Percentiles rank a stretch among this genome's conserved stretches.
Evolutionary conservation across 2,329 filamentous ascomycete species (phyloP).

Genomic region (Blumeriella jaapii): DNA sequence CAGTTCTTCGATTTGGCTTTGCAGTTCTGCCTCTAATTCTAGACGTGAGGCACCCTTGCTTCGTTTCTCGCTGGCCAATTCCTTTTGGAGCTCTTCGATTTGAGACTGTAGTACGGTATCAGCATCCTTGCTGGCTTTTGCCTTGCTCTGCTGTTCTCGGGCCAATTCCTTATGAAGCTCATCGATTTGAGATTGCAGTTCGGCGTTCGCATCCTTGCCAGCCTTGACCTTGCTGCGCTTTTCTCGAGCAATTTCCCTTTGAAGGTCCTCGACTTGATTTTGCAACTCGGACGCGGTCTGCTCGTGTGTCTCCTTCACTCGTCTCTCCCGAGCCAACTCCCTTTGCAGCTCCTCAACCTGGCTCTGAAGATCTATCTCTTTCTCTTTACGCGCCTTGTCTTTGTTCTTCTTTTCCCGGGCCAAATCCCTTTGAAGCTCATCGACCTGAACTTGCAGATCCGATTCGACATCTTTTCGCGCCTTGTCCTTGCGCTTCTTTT

Average conservation of each 20-base stretch:
- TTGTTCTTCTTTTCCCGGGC: constrained; percentile 30
- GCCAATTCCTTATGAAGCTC: constrained; percentile 26
- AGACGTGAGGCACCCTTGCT: constrained; percentile 15
- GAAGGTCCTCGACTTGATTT: constrained; percentile 29
- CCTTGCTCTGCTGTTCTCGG: constrained; percentile 33
- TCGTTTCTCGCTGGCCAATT: constrained; percentile 30
- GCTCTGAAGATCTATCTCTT: constrained; percentile 24
- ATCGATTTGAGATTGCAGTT: constrained; percentile 26
- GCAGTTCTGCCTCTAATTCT: constrained; percentile 27
- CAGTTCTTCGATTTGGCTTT: constrained; percentile 31
- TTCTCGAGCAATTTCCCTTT: constrained; percentile 30
- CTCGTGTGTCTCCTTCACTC: constrained; percentile 29
- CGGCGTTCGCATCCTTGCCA: constrained; percentile 19
- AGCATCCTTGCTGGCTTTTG: constrained; percentile 26
- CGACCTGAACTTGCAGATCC: constrained; percentile 31
- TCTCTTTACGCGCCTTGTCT: constrained; percentile 19
- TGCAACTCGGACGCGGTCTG: constrained; percentile 28
- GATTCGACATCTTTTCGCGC: constrained; percentile 25
- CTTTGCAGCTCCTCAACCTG: constrained; percentile 26
- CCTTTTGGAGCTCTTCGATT: constrained; percentile 28
- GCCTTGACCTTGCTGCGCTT: constrained; percentile 26
- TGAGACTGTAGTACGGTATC: constrained; percentile 32
- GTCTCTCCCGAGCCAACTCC: constrained; percentile 31
- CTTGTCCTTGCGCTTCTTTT: constrained; percentile 33
- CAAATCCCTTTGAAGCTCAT: constrained; percentile 29